These are phyloP conservation scores for Silene conica DNA, from an alignment of 148 eudicot species.

Conservation along the genomic window DNA sequence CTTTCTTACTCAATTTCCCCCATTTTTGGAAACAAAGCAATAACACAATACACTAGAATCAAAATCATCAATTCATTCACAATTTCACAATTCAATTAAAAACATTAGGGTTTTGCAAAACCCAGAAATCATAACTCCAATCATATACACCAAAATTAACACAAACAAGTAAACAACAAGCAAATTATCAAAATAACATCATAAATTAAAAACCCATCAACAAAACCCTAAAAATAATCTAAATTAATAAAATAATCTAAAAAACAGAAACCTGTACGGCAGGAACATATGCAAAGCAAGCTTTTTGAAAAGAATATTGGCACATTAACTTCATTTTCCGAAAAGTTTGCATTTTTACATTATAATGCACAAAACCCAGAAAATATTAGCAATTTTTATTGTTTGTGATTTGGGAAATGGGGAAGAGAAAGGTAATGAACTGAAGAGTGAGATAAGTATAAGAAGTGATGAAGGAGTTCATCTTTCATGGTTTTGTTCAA, in stretches of 20 bases:
- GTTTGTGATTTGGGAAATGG: no score
- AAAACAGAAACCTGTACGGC: slow-evolving; percentile 13
- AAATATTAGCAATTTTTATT: not conserved
- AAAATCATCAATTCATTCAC: no score
- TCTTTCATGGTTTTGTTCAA: not conserved
- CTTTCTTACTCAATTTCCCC: not conserved
- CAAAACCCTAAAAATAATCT: not conserved
- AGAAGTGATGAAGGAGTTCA: not conserved
- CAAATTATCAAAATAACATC: not conserved
- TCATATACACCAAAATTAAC: not conserved
- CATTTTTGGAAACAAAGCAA: slow-evolving; percentile 1
- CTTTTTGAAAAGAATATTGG: slow-evolving; percentile 11
- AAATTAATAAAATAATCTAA: not conserved
- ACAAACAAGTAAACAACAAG: not conserved
- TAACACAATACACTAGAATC: no score
- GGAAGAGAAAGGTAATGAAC: no score
- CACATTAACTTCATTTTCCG: slow-evolving; percentile 4
- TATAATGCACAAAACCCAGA: not conserved
- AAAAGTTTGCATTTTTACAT: not conserved
- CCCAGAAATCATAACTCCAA: not conserved
- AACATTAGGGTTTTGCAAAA: not conserved
- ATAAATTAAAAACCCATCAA: not conserved
- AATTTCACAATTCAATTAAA: no score
- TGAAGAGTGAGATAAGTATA: not conserved
- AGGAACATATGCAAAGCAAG: not conserved